Percentiles rank a stretch among this genome's conserved stretches.
phyloP scores from a whole-genome alignment of 2,329 filamentous ascomycete genomes.

The Pseudocercospora pini-densiflorae region DNA sequence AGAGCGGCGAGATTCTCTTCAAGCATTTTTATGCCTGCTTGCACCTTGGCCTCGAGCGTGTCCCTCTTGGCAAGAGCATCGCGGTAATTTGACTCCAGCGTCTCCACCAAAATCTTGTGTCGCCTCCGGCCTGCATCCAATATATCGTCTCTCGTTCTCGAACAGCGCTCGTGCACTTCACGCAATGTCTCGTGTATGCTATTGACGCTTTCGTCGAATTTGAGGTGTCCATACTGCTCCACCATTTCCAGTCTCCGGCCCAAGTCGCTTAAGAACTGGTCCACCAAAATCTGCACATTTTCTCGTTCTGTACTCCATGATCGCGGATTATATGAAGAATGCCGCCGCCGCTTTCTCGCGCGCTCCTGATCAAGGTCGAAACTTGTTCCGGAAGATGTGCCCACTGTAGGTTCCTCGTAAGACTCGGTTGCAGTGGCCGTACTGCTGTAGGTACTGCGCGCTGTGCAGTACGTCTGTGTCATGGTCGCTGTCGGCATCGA shows the following conservation, averaged over 20 bases:
- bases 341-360: conserved; percentile 47
- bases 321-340: conserved; percentile 52
- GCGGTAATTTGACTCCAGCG: conserved; percentile 84
- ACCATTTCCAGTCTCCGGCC: conserved; percentile 85
- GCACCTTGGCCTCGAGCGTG: conserved; percentile 88
- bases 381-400: conserved; percentile 41
- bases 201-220: conserved; percentile 81
- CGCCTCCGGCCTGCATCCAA: conserved; percentile 84
- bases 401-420: conserved; percentile 50
- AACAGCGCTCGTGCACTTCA: conserved; percentile 84
- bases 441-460: conserved; percentile 11
- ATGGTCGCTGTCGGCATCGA: conserved; percentile 13
- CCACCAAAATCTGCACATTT: conserved; percentile 60
- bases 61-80: conserved; percentile 83
- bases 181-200: conserved; percentile 85
- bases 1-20: conserved; percentile 85
- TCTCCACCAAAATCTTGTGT: conserved; percentile 89
- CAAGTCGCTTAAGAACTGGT: conserved; percentile 82
- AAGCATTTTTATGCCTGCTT: conserved; percentile 82
- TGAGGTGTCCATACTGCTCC: conserved; percentile 83
- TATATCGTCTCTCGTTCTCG: conserved; percentile 85
- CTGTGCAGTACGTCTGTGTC: conserved; percentile 26
- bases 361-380: conserved; percentile 43
- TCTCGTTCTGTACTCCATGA: conserved; percentile 53
- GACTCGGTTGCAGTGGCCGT: conserved; percentile 19